Percentiles rank a stretch among this genome's conserved stretches.
Conservation (phyloP, 202 grass and related monocot species). For the Hordeum pubiflorum region DNA sequence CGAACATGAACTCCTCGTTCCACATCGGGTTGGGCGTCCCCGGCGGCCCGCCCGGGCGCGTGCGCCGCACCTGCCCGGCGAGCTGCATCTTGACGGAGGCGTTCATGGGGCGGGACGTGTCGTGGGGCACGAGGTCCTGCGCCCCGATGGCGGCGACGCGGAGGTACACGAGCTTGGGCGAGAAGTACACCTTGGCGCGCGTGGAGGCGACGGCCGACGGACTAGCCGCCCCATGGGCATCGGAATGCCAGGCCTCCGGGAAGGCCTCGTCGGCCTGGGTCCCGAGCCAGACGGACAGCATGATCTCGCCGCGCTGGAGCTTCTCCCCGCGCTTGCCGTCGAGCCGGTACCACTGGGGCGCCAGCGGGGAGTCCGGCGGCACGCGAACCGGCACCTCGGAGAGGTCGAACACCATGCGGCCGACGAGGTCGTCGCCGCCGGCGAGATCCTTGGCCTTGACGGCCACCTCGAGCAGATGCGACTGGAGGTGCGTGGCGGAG, state of each 20-base stretch:
- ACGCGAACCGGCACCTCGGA: slow-evolving; percentile 69
- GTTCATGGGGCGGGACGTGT: slow-evolving; percentile 58
- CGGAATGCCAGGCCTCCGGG: slow-evolving; percentile 87
- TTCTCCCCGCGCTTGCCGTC: slow-evolving; percentile 60
- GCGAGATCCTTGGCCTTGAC: slow-evolving; percentile 69
- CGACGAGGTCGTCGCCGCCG: slow-evolving; percentile 61
- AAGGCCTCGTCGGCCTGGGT: slow-evolving; percentile 97
- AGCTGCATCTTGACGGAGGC: slow-evolving; percentile 56
- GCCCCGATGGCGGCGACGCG: slow-evolving; percentile 53
- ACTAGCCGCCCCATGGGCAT: slow-evolving; percentile 41
- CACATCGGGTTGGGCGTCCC: slow-evolving; percentile 65
- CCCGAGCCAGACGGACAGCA: slow-evolving; percentile 90
- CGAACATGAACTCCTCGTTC: slow-evolving; percentile 97
- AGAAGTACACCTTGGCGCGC: slow-evolving; percentile 94
- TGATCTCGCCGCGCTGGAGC: slow-evolving; percentile 66
- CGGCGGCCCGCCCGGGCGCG: slow-evolving; percentile 32
- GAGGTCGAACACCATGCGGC: slow-evolving; percentile 65
- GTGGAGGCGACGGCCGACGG: slow-evolving; percentile 53
- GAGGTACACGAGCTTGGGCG: slow-evolving; percentile 88
- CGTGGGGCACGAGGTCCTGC: slow-evolving; percentile 76
- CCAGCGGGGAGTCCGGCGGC: slow-evolving; percentile 81
- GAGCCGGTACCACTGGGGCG: slow-evolving; percentile 91
- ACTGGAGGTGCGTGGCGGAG: slow-evolving; percentile 61
- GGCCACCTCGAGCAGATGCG: slow-evolving; percentile 63
- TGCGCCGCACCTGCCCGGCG: slow-evolving; percentile 60